These are phyloP conservation scores for Schizothecium vesticola DNA, from an alignment of 495 filamentous ascomycete species.

Conservation along the genomic window DNA sequence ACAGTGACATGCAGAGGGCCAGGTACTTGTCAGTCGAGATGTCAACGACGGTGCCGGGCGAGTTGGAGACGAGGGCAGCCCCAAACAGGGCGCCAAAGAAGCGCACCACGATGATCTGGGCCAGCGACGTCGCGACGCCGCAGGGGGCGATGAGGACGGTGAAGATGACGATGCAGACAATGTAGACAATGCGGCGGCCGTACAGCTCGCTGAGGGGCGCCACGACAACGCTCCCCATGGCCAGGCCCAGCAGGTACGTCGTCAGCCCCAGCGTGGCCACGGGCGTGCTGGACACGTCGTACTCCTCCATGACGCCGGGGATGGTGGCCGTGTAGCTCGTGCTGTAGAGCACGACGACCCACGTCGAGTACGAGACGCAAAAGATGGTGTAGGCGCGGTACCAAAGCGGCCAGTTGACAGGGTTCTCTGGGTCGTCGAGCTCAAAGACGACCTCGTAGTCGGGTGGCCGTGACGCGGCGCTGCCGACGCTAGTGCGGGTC, in stretches of 20 bases:
- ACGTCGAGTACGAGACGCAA: constrained; percentile 65
- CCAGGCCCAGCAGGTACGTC: constrained; percentile 71
- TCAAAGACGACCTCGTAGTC: constrained; percentile 74
- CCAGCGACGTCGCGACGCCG: constrained; percentile 60
- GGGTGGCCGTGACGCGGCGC: constrained; percentile 55
- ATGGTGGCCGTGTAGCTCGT: constrained; percentile 74
- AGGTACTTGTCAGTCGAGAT: constrained; percentile 65
- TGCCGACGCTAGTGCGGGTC: constrained; percentile 50
- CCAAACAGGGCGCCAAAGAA: constrained; percentile 77
- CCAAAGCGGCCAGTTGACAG: constrained; percentile 66
- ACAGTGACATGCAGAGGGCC: constrained; percentile 67
- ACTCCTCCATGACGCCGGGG: constrained; percentile 61
- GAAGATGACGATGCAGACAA: constrained; percentile 57
- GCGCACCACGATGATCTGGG: constrained; percentile 59
- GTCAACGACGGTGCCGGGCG: constrained; percentile 78
- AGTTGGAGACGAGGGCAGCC: constrained; percentile 72
- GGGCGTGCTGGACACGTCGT: constrained; percentile 48
- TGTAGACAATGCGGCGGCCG: constrained; percentile 69
- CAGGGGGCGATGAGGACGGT: constrained; percentile 65
- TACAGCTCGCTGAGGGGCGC: constrained; percentile 74
- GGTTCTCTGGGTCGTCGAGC: constrained; percentile 61
- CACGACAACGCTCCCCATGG: constrained; percentile 64
- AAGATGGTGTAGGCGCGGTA: constrained; percentile 61
- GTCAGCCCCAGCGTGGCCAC: constrained; percentile 72
- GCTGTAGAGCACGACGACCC: constrained; percentile 76